Base-by-base conservation (phyloP, 2,329 filamentous ascomycete genomes). In the Tolypocladium tropicale region DNA sequence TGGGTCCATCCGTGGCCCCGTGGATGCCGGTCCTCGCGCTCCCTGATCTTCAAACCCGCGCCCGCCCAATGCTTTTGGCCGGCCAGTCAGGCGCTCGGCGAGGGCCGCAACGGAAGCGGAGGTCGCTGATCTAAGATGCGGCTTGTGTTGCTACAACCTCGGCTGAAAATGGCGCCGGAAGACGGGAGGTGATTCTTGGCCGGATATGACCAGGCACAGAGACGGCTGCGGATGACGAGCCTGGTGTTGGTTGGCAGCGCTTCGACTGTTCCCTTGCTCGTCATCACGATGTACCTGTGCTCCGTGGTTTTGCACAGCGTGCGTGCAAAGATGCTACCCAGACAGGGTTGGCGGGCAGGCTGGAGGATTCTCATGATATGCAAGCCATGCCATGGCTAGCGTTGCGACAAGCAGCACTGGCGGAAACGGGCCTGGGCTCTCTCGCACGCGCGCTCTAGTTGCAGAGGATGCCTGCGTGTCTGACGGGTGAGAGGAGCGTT, bases 81-180 rank as follows among this genome's bases (percentile, higher is more conserved):
- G 18, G 21, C 50, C 50, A 37, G 46, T 18, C 36, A 43, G 12
- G 21, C 23, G 34, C 53, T 10, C 34, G 9, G 33, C n/a, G 30
- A 52, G 46, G 34, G 36, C 28, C 48, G 36, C 33, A 43, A 30
- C 6, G 21, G 14, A 30, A 39, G 28, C 6, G 23, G 54, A 46
- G 23, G 37, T 23, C 32, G 50, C 54, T 49, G 54, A 53, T 55
- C 54, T 53, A 11, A 49, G 54, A 53, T 53, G 54, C 54, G 46
- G 54, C 52, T 50, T 54, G 39, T 55, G 28, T 10, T 39, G 37
- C 46, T 16, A n/a, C n/a, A 49, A 49, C 28, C 52, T 53, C 51
- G 55, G 53, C 55, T 58, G 54, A 56, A 51, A 54, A 56, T 37
- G 53, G 55, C 57, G 57, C 55, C 39, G 46, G 51, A 39, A 32